A percentile compares a stretch with the other conserved stretches of the same genome.
Evolutionary conservation across 257 asterid species (phyloP).

Genomic region (Scutellaria baicalensis): DNA sequence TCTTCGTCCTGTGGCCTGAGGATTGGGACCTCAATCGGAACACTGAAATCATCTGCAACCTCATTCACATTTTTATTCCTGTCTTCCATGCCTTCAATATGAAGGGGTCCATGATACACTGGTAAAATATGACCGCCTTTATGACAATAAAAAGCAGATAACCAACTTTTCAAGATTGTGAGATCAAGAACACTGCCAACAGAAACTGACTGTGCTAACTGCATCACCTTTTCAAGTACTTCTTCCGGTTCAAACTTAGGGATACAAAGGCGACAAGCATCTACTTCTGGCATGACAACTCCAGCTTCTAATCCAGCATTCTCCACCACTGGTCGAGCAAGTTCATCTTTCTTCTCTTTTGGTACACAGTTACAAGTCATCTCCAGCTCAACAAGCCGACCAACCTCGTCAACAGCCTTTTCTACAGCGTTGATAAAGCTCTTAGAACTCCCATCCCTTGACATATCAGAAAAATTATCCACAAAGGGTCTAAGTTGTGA

Average conservation of each 20-base stretch:
- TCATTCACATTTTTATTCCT: conserved; percentile 11
- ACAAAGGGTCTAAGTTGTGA: conserved; percentile 36
- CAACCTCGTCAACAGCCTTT: conserved; percentile 34
- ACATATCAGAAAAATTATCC: conserved; percentile 32
- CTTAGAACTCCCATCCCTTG: conserved; percentile 30
- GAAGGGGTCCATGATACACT: conserved; percentile 28
- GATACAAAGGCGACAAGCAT: conserved; percentile 21
- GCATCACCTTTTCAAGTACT: conserved; percentile 20
- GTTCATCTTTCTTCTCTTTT: conserved; percentile 16
- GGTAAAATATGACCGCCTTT: conserved; percentile 38
- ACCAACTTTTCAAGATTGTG: conserved; percentile 41
- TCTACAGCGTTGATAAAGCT: conserved; percentile 38
- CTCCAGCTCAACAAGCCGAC: conserved; percentile 23
- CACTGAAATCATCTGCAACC: conserved; percentile 26
- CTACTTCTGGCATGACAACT: conserved; percentile 33
- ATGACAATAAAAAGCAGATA: conserved; percentile 43
- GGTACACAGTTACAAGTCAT: conserved; percentile 40
- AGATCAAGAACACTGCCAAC: conserved; percentile 32
- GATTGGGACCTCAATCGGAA: conserved; percentile 42
- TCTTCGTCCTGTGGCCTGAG: conserved; percentile 48
- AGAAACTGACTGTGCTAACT: conserved; percentile 25
- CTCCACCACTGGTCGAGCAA: conserved; percentile 22
- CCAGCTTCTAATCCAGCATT: conserved; percentile 46
- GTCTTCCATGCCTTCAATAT: conserved; percentile 70
- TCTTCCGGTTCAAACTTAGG: conserved; percentile 31